Conservation (phyloP, 2,329 filamentous ascomycete genomes). For the Drechslerella stenobrocha region DNA sequence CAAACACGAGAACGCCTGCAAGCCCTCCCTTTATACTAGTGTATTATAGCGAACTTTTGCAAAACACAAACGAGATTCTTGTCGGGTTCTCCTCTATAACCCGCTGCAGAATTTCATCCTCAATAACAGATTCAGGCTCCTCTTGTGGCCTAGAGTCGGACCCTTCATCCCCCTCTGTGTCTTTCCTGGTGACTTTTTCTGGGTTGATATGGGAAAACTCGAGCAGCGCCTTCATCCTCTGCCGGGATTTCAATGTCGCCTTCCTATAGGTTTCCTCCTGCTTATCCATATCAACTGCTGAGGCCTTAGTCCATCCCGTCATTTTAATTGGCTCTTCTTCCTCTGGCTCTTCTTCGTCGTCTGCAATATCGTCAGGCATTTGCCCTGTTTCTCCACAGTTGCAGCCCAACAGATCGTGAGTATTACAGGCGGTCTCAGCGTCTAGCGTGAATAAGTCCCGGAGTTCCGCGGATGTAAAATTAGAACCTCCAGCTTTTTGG, state of each 20-base stretch:
- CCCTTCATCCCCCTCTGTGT: background rate
- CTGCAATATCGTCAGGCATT: conserved; percentile 52
- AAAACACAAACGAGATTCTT: conserved; percentile 53
- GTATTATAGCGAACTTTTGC: conserved; percentile 39
- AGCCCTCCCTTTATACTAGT: no score
- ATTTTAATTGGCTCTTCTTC: conserved; percentile 53
- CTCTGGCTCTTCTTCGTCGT: conserved; percentile 54
- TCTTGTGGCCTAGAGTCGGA: conserved; percentile 47
- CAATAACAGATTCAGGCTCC: conserved; percentile 55
- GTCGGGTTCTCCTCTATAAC: conserved; percentile 58
- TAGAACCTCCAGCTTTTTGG: conserved; percentile 64
- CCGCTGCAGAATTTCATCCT: conserved; percentile 60
- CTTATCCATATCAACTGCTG: conserved; percentile 53
- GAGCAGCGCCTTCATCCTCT: conserved; percentile 44
- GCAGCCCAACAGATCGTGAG: conserved; percentile 69
- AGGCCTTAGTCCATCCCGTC: conserved; percentile 51
- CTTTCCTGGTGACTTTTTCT: conserved; percentile 19
- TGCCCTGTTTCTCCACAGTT: conserved; percentile 63
- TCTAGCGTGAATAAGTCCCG: conserved; percentile 70
- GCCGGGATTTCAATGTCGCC: conserved; percentile 32
- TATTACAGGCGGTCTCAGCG: conserved; percentile 65
- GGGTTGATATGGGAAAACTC: conserved; percentile 50
- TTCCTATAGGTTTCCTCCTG: conserved; percentile 53
- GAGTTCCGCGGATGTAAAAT: conserved; percentile 69
- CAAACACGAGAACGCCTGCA: no score